Evolutionary conservation across 306 rosid species (phyloP).

Genomic region (Mucuna pruriens): DNA sequence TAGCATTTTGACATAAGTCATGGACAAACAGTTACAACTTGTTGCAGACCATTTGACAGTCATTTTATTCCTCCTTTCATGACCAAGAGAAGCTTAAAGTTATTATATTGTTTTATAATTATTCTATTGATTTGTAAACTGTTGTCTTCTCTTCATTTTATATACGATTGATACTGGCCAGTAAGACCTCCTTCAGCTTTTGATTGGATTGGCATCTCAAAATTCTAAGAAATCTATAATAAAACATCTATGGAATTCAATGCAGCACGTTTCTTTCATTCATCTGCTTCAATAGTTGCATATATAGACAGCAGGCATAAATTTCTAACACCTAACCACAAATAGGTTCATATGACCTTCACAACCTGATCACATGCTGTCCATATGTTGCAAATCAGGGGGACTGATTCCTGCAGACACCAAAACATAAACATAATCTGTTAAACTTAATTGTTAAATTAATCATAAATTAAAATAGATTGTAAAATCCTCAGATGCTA

Average conservation of each 20-base stretch:
- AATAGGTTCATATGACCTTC: conserved; percentile 36
- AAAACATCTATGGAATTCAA: conserved; percentile 32
- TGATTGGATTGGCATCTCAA: conserved; percentile 18
- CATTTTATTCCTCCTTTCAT: neutral
- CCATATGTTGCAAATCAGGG: conserved; percentile 45
- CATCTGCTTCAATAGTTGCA: conserved; percentile 28
- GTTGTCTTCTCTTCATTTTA: conserved; percentile 14
- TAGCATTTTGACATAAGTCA: conserved; percentile 15
- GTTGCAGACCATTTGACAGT: conserved; percentile 3
- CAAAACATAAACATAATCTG: conserved; percentile 20
- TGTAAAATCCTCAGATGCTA: conserved; percentile 27
- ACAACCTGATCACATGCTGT: conserved; percentile 38
- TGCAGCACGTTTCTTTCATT: conserved; percentile 24
- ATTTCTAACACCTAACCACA: conserved; percentile 5
- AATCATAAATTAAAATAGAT: conserved; percentile 10
- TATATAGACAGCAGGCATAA: conserved; percentile 15
- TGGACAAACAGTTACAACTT: neutral
- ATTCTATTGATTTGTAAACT: neutral
- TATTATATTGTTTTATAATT: neutral
- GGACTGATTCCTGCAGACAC: conserved; percentile 62
- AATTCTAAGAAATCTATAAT: neutral
- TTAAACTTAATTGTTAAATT: conserved; percentile 25
- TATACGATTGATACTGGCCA: neutral
- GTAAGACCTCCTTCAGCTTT: conserved; percentile 23
- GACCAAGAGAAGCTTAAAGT: neutral